A percentile compares a stretch with the other conserved stretches of the same genome.
Conservation (phyloP, 139 green algal species). For the Chlamydomonas sphaeroides region DNA sequence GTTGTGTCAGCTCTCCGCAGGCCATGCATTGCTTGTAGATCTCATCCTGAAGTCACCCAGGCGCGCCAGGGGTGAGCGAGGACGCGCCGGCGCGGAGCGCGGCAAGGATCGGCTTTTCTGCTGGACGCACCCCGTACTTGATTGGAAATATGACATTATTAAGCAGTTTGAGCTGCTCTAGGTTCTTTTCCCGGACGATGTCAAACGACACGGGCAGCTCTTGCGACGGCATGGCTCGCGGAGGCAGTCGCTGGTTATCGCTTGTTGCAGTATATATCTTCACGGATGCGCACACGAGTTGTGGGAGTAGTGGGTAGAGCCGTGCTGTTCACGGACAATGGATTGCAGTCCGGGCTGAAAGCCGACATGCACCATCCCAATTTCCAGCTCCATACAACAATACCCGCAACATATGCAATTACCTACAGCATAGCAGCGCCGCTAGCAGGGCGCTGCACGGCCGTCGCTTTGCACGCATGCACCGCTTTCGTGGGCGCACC, state of each 20-base stretch:
- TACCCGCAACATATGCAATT: no score
- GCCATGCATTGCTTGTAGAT: constrained; percentile 61
- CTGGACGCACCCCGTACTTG: constrained; percentile 70
- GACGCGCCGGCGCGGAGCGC: no score
- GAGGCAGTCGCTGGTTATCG: background rate
- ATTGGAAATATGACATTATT: constrained; percentile 88
- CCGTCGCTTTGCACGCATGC: no score
- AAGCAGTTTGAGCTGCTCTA: constrained; percentile 77
- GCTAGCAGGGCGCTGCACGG: no score
- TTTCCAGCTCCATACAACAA: no score
- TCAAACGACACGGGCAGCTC: constrained; percentile 61
- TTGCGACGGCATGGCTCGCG: background rate
- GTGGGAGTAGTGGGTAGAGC: background rate
- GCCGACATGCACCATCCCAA: no score
- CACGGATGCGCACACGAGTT: no score
- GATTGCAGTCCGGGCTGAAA: no score
- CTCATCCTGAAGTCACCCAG: constrained; percentile 44
- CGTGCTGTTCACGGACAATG: background rate
- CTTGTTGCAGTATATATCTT: background rate
- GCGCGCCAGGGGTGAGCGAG: background rate
- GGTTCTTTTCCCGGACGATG: constrained; percentile 62
- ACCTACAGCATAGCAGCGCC: no score
- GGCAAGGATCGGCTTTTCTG: no score
- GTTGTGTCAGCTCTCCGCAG: constrained; percentile 53
- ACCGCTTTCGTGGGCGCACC: no score